A percentile compares a stretch with the other conserved stretches of the same genome.
These are phyloP conservation scores for Marasmius oreades DNA, from an alignment of 1,284 basidiomycete genomes.

Conservation along the genomic window DNA sequence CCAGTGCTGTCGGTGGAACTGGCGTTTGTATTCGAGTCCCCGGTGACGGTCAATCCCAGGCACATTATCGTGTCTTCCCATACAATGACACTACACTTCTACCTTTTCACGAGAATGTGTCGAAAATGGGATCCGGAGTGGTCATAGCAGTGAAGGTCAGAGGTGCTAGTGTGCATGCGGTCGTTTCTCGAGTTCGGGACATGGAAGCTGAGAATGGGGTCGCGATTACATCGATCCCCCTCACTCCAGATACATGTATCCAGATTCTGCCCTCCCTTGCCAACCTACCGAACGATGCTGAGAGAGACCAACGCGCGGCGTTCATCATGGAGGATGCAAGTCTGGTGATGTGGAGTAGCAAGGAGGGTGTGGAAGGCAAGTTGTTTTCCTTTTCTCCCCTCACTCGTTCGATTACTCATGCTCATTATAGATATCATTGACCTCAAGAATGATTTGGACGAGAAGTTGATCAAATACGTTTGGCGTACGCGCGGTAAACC, in stretches of 20 bases:
- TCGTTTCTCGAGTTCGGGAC: background rate
- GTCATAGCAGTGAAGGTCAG: slow-evolving; percentile 43
- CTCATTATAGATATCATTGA: slow-evolving; percentile 71
- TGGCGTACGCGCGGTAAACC: slow-evolving; percentile 59
- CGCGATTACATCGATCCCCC: slow-evolving; percentile 66
- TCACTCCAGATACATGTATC: slow-evolving; percentile 58
- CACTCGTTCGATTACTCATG: slow-evolving; percentile 55
- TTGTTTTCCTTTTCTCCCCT: background rate
- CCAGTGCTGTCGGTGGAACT: slow-evolving; percentile 64
- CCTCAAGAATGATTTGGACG: slow-evolving; percentile 63
- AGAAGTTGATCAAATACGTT: slow-evolving; percentile 77
- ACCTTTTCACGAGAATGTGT: slow-evolving; percentile 37
- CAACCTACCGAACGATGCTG: slow-evolving; percentile 55
- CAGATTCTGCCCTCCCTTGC: slow-evolving; percentile 63
- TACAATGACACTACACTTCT: slow-evolving; percentile 48
- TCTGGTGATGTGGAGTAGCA: background rate
- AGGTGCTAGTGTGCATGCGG: background rate
- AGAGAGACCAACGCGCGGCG: slow-evolving; percentile 83
- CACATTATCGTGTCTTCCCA: slow-evolving; percentile 62
- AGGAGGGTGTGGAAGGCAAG: background rate
- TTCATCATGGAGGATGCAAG: slow-evolving; percentile 54
- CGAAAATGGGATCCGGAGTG: slow-evolving; percentile 74
- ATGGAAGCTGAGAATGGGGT: slow-evolving; percentile 65
- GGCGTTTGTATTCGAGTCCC: slow-evolving; percentile 67
- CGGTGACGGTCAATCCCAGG: slow-evolving; percentile 26